These are phyloP conservation scores for Forsythia viridissima DNA, from an alignment of 257 asterid genomes.

Conservation along the genomic window DNA sequence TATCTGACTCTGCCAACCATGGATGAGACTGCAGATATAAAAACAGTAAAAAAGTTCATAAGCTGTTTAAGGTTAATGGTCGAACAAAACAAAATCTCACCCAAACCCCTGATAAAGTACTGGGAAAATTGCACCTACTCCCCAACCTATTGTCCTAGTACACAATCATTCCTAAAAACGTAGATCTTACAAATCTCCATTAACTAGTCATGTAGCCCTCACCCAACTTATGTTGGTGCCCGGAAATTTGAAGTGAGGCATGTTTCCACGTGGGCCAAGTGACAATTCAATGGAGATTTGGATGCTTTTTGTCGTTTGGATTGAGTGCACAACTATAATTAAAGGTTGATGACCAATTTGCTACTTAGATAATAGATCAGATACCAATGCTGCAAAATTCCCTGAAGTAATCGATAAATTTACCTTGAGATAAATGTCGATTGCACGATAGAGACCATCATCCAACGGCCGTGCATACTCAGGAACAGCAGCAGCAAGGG, in stretches of 20 bases:
- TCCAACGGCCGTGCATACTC: slow-evolving; percentile 94
- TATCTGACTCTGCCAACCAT: slow-evolving; percentile 83
- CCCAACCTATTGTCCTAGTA: not conserved
- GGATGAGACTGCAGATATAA: slow-evolving; percentile 79
- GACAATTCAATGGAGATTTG: not conserved
- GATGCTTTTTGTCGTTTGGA: not conserved
- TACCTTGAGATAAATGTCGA: slow-evolving; percentile 93
- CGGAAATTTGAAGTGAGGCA: not conserved
- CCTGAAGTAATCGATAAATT: not conserved
- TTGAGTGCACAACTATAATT: not conserved
- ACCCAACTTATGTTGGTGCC: not conserved
- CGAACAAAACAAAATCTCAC: not conserved
- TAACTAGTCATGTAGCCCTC: not conserved
- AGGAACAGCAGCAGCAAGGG: slow-evolving; percentile 87
- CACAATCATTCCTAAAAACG: not conserved
- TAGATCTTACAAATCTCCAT: not conserved
- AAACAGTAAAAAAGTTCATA: not conserved
- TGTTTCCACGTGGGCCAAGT: not conserved
- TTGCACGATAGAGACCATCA: slow-evolving; percentile 95
- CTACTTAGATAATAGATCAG: not conserved
- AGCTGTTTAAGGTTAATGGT: not conserved
- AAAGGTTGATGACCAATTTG: not conserved
- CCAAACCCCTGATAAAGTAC: not conserved
- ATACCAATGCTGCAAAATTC: not conserved
- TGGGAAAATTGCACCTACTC: not conserved